Evolutionary conservation across 176 grass and related monocot genomes (phyloP), one percentile per base, ranked within the genome.

Genomic region (Lolium multiflorum): DNA sequence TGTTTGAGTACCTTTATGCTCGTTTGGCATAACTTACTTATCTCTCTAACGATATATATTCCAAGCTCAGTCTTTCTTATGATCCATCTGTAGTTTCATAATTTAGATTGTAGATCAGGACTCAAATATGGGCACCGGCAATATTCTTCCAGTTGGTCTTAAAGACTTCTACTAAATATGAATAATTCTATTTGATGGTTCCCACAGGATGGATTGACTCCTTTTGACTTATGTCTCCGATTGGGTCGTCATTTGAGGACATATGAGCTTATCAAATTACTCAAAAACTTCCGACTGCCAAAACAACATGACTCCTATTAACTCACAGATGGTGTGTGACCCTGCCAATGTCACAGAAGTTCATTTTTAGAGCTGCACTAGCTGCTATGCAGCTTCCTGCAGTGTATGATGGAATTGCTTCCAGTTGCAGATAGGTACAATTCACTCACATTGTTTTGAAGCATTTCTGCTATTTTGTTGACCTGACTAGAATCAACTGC

Each of bases 211-310:
- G 97, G 94, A 47, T 94, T 96, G 67, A 96, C 94, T 49, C 94
- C 97, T 62, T 87, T 96, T 66, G 93, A 93, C 18, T 61, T 99
- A 37, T 94, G 90, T 78, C 94, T 99, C 63, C 77, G 79, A 9
- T 85, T 88, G 54, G 97, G 94, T 49, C 97, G 74, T 84, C 49
- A 91, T 74, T 76, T 81, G 62, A 82, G 85, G 76, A 91, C 82
- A 18, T 99, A 91, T 81, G 97, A 99, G 73, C 87, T 99, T 83
- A 91, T 93, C 81, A 99, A 91, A 82, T 82, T 96, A 90, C 92
- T 96, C 70, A 99, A 94, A 89, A 92, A 64, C 71, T 84, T 87
- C 28, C 52, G 77, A 41, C 26, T 84, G 38, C 59, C 79, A 63
- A 96, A 91, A 39, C 66, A 85, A 86, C 68, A 22, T 16, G 54